These are phyloP conservation scores for Trichoderma guizhouense DNA, from an alignment of 2,329 filamentous ascomycete genomes.

Conservation along the genomic window DNA sequence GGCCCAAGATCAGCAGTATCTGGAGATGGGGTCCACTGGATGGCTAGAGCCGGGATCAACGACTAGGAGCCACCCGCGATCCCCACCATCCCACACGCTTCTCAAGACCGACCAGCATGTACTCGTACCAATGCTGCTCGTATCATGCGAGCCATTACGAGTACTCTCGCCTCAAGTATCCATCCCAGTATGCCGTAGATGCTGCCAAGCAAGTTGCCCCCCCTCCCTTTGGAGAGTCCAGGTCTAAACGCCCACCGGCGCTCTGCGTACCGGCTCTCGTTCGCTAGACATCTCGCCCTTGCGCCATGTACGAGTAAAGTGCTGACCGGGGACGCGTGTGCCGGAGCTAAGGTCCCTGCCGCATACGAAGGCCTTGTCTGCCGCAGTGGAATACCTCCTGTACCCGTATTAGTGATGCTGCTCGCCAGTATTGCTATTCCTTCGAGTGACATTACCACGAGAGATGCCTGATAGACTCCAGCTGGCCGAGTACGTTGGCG, in stretches of 20 bases:
- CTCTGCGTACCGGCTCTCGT: background rate
- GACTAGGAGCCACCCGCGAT: background rate
- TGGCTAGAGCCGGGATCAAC: constrained; percentile 5
- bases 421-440: background rate
- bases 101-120: background rate
- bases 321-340: constrained; percentile 5
- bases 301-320: constrained; percentile 2
- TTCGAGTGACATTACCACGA: background rate
- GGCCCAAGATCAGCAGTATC: background rate
- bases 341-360: constrained; percentile 6
- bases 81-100: constrained; percentile 1
- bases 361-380: background rate
- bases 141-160: background rate
- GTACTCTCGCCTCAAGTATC: background rate
- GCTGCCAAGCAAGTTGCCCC: background rate
- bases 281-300: background rate
- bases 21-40: constrained; percentile 12
- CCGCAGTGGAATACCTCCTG: background rate
- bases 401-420: background rate
- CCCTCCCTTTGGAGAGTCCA: background rate
- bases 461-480: background rate
- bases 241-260: background rate
- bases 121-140: background rate
- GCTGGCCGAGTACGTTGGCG: background rate
- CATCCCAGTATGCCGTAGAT: background rate